Evolutionary conservation across 768 basidiomycete species (phyloP), one percentile per base, ranked within the genome.

Genomic region (Hemileccinum impolitum): DNA sequence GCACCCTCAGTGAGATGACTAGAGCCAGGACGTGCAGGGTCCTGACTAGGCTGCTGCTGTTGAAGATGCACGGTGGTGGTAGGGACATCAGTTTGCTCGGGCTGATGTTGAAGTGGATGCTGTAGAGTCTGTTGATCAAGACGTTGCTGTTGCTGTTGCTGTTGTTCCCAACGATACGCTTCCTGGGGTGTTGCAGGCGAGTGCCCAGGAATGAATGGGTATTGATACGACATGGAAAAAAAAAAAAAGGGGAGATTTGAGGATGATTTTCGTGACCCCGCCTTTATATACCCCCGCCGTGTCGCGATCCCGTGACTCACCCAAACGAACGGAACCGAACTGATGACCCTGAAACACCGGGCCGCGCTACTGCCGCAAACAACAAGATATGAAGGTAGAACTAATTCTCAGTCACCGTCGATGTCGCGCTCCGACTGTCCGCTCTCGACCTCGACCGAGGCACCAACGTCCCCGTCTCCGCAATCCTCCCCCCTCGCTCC

Each of bases 401-500:
- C 26, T 9, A 28, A n/a, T 41, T 50, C 30, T 50, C 50, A 15
- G 43, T 62, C 65, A 39, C 68, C 11, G 68, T 67, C 21, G 66
- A 58, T 32, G 64, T 52, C 15, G 75, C 56, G 43, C 69, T 73
- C 55, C 72, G 72, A 54, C 77, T 79, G 19, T 73, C 74, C 21
- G 76, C 72, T 45, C 56, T 38, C 74, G 73, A 59, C 37, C 55
- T 28, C 48, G 76, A 77, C 49, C 80, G 63, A 18, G 75, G 72
- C 39, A 76, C 47, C 45, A 89, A 61, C 43, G 72, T 74, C 13
- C 84, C 84, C 36, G 79, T 84, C 71, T 89, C 87, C 1, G 85
- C 87, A 23, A 88, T 74, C 31, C 87, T 70, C 18, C 75, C 85
- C 6, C 85, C 83, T 4, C 78, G 74, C 52, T 85, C 85, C 30